Percentiles rank a stretch among this genome's conserved stretches.
phyloP scores from a whole-genome alignment of 2,329 filamentous ascomycete species.

The Aureobasidium sp. region DNA sequence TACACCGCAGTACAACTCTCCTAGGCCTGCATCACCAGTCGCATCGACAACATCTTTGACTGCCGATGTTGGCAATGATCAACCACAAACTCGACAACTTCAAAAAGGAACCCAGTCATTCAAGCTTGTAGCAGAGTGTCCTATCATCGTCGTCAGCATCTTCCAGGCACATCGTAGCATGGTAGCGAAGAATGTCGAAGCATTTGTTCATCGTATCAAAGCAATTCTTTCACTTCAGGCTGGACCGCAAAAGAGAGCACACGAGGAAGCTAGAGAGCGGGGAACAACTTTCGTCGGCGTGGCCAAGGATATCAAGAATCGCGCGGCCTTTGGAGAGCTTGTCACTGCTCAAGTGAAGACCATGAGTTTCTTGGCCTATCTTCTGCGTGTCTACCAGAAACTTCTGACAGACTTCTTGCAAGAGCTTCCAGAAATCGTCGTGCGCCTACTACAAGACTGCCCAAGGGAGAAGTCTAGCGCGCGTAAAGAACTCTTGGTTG shows the following conservation, averaged over 20 bases:
- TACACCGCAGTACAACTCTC: constrained; percentile 69
- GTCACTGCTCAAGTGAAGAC: constrained; percentile 98
- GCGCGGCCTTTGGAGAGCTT: constrained; percentile 91
- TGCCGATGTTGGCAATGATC: constrained; percentile 71
- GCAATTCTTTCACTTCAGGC: constrained; percentile 81
- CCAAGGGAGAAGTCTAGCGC: constrained; percentile 89
- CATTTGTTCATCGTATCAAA: constrained; percentile 92
- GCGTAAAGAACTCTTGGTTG: constrained; percentile 89
- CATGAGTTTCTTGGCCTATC: constrained; percentile 95
- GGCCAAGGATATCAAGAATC: constrained; percentile 85
- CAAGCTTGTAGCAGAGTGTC: constrained; percentile 94
- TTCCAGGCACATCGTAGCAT: constrained; percentile 84
- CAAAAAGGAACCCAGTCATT: constrained; percentile 97
- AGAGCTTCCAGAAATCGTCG: constrained; percentile 77
- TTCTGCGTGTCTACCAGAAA: constrained; percentile 78
- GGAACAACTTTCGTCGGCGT: constrained; percentile 86
- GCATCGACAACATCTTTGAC: constrained; percentile 53
- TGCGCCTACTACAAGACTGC: constrained; percentile 85
- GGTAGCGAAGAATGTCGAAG: constrained; percentile 76
- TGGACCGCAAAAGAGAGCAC: constrained; percentile 85
- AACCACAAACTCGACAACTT: constrained; percentile 71
- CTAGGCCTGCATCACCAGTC: constrained; percentile 81
- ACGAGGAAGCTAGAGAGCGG: constrained; percentile 70
- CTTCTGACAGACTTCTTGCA: constrained; percentile 83
- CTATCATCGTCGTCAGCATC: constrained; percentile 96